A percentile compares a stretch with the other conserved stretches of the same genome.
Conservation (phyloP, 2,329 filamentous ascomycete genomes). For the Aspergillus luchuensis region DNA sequence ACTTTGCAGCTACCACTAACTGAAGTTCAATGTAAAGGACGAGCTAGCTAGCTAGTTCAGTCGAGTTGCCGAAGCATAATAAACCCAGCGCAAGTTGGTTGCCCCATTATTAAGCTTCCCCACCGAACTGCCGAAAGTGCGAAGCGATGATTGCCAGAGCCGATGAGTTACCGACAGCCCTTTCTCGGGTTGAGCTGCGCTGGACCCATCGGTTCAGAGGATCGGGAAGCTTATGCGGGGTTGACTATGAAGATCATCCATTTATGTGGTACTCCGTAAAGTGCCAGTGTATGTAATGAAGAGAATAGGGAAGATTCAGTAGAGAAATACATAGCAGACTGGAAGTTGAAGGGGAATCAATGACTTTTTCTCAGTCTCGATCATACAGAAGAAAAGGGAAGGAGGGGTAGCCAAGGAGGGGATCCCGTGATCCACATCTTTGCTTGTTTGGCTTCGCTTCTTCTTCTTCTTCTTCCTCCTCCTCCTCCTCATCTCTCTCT, state of each 20-base stretch:
- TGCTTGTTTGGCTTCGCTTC: not conserved
- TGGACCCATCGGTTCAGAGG: not conserved
- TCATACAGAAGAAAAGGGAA: not conserved
- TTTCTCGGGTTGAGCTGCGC: conserved; percentile 1
- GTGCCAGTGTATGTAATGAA: not conserved
- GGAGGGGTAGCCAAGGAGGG: not conserved
- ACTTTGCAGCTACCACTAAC: no score
- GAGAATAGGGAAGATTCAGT: not conserved
- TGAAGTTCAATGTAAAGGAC: not conserved
- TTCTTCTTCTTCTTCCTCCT: not conserved
- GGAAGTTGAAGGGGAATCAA: no score
- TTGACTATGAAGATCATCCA: not conserved
- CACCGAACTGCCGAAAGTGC: conserved; percentile 22
- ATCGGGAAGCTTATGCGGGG: not conserved
- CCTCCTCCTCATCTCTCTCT: not conserved
- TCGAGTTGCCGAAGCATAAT: not conserved
- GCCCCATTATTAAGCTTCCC: conserved; percentile 1
- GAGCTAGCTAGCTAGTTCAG: not conserved
- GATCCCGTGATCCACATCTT: not conserved
- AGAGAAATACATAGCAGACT: not conserved
- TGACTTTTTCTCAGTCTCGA: no score
- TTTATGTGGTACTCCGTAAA: not conserved
- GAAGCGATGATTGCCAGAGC: conserved; percentile 21
- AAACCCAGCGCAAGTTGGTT: not conserved
- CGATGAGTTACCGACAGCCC: conserved; percentile 21